Conservation (phyloP, 2,329 filamentous ascomycete species). For the Karstenula rhodostoma region DNA sequence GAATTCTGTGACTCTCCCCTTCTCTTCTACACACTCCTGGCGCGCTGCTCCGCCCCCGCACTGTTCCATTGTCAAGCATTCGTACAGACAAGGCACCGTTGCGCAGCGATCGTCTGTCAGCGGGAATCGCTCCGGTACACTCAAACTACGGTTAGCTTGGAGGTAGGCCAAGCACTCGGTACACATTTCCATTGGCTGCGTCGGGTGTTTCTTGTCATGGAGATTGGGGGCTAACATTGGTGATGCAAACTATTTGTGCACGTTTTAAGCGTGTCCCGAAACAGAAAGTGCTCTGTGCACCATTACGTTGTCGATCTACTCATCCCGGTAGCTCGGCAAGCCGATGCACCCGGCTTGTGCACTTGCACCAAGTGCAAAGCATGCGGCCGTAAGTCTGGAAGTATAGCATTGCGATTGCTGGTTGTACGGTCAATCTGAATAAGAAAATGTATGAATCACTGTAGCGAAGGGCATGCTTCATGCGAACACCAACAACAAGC, state of each 20-base stretch:
- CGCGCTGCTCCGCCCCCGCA: background rate
- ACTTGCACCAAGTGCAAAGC: background rate
- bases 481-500: background rate
- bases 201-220: background rate
- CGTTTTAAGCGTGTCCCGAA: slow-evolving; percentile 1
- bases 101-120: slow-evolving; percentile 8
- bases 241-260: slow-evolving; percentile 1
- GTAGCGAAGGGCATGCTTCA: background rate
- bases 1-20: background rate
- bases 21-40: background rate
- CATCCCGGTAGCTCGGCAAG: background rate
- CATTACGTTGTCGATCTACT: background rate
- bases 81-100: slow-evolving; percentile 5
- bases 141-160: background rate
- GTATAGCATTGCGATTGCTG: background rate
- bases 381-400: background rate
- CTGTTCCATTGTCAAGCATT: background rate
- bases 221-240: background rate
- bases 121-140: background rate
- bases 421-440: background rate
- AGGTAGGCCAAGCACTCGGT: background rate
- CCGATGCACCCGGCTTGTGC: slow-evolving; percentile 7
- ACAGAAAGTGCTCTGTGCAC: background rate
- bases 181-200: background rate
- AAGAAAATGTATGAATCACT: background rate